A percentile compares a stretch with the other conserved stretches of the same genome.
These are phyloP conservation scores for Hyphodiscus sp. DNA, from an alignment of 2,329 filamentous ascomycete species.

Conservation along the genomic window DNA sequence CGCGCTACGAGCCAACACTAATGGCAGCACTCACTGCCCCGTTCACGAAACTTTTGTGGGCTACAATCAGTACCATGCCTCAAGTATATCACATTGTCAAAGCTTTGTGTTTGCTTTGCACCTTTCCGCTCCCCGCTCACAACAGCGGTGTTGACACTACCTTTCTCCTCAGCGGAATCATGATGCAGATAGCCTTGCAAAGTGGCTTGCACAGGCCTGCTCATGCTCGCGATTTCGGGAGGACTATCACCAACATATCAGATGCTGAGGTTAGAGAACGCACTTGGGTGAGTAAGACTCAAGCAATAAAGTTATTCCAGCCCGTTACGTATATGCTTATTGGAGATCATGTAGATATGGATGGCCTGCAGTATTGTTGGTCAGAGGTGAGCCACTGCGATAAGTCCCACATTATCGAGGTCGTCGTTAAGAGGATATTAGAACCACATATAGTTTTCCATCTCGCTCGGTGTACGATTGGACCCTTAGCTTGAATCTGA, in stretches of 20 bases:
- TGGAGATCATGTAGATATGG: constrained; percentile 38
- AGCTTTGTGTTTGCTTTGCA: constrained; percentile 24
- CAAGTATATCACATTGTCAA: constrained; percentile 19
- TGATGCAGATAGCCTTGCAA: constrained; percentile 26
- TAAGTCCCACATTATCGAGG: not conserved
- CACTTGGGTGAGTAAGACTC: constrained; percentile 38
- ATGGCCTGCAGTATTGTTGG: constrained; percentile 62
- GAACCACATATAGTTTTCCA: constrained; percentile 63
- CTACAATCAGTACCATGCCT: constrained; percentile 15
- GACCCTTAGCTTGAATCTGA: constrained; percentile 42
- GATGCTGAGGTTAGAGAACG: constrained; percentile 38
- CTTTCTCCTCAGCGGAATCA: constrained; percentile 24
- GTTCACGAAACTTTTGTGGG: constrained; percentile 17
- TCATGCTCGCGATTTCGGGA: constrained; percentile 18
- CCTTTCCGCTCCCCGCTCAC: constrained; percentile 25
- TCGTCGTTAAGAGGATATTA: constrained; percentile 35
- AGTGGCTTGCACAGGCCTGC: constrained; percentile 24
- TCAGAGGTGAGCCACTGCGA: constrained; percentile 42
- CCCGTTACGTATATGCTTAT: too few species aligned
- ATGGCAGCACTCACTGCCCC: constrained; percentile 28
- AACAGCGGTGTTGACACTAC: constrained; percentile 21
- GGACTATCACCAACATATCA: constrained; percentile 16
- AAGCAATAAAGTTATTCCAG: too few species aligned
- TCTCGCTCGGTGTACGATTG: constrained; percentile 55
- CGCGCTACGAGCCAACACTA: constrained; percentile 45